Evolutionary conservation across 129 eudicot genomes (phyloP), one percentile per base, ranked within the genome.

Genomic region (Heracleum sosnowskyi): DNA sequence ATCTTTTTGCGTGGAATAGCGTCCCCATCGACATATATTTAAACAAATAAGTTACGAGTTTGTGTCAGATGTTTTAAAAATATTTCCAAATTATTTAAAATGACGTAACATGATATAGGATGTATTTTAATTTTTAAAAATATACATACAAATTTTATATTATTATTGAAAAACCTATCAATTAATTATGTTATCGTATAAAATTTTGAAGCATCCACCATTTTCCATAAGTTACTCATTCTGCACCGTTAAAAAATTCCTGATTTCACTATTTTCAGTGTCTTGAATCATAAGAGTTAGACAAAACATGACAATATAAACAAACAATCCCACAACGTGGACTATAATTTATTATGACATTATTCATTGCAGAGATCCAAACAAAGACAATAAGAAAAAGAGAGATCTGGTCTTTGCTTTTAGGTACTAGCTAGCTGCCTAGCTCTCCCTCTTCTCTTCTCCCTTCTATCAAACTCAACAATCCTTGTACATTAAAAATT

Each of bases 281-380:
- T 73, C 81, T 73, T 84, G 71, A 63, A 78, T 75, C 55, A 6
- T 77, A 85, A 85, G 86, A 79, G 77, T 71, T 73, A n/a, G 26
- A 69, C 74, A 69, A 70, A 64, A 70, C n/a, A 49, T 24, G 66
- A 73, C 77, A 82, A 22, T 77, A 77, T 77, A 77, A 82, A 82
- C 79, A 70, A 82, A 78, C 80, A 18, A 44, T 46, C 80, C 81
- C 75, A 46, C 68, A 39, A 49, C 82, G 71, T 73, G 76, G 49
- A 40, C 31, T 37, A 24, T 24, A 24, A 66, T 78, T 62, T 68
- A 68, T 69, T 13, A 72, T 62, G 47, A 44, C 77, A 42, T 73
- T 16, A 41, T 44, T 73, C 57, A 74, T 26, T 26, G 15, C 2
- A 44, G 36, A 74, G 77, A 74, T 74, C 77, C 49, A 41, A 73